Conservation (phyloP, 805 yeast genomes). For the Scheffersomyces stipitis region DNA sequence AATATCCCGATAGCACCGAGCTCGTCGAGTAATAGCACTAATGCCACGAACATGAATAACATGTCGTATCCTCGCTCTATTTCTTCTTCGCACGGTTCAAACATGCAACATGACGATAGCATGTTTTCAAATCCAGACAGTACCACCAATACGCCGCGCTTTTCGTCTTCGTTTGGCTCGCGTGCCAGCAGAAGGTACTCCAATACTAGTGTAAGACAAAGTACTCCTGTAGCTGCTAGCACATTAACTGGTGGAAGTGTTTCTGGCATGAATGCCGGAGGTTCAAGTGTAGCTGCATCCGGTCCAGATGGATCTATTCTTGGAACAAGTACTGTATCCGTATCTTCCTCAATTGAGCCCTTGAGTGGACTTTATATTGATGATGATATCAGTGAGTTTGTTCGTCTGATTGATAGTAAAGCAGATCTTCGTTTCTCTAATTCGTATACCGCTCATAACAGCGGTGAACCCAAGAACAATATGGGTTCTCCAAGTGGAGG, state of each 20-base stretch:
- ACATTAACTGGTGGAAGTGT: constrained; percentile 6
- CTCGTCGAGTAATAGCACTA: constrained; percentile 6
- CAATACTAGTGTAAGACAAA: constrained; percentile 31
- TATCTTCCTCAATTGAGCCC: constrained; percentile 28
- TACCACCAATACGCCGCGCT: constrained; percentile 49
- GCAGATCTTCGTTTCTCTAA: constrained; percentile 45
- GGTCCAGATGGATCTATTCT: constrained; percentile 20
- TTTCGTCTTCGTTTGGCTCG: constrained; percentile 74
- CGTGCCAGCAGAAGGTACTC: constrained; percentile 52
- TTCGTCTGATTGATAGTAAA: constrained; percentile 66
- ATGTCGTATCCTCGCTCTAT: constrained; percentile 35
- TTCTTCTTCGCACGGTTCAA: constrained; percentile 41
- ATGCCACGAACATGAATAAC: constrained; percentile 6
- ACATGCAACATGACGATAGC: constrained; percentile 28
- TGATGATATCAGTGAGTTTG: constrained; percentile 69
- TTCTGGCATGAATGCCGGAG: too few relatives aligned
- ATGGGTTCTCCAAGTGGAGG: constrained; percentile 20
- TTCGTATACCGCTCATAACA: constrained; percentile 10
- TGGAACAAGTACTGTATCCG: constrained; percentile 39
- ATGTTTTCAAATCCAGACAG: constrained; percentile 20
- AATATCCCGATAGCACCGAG: constrained; percentile 22
- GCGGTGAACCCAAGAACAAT: constrained; percentile 15
- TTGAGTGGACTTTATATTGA: constrained; percentile 48
- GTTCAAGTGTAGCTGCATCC: too few relatives aligned
- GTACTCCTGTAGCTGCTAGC: constrained; percentile 11